Conservation (phyloP, 352 stramenopile species). For the Labyrinthula sp. region DNA sequence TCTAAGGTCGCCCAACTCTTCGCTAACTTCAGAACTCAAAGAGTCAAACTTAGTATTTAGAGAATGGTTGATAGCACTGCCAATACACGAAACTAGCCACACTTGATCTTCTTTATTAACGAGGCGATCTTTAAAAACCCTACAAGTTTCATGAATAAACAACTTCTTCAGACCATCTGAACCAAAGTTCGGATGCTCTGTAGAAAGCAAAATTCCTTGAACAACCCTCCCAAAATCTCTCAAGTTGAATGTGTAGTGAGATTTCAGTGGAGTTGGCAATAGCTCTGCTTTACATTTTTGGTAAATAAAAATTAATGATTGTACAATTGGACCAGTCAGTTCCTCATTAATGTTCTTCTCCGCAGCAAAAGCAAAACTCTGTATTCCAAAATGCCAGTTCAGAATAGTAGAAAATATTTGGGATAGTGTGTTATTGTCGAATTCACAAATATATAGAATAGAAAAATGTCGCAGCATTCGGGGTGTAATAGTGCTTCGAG, state of each 20-base stretch:
- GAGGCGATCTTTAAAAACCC: slow-evolving; percentile 75
- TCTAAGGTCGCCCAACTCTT: slow-evolving; percentile 14
- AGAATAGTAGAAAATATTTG: slow-evolving; percentile 74
- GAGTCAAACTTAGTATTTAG: background rate
- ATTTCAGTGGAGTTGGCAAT: slow-evolving; percentile 72
- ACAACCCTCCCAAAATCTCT: slow-evolving; percentile 73
- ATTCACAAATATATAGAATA: slow-evolving; percentile 70
- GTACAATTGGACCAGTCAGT: slow-evolving; percentile 50
- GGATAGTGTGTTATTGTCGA: slow-evolving; percentile 67
- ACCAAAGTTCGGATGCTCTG: slow-evolving; percentile 48
- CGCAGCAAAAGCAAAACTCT: slow-evolving; percentile 48
- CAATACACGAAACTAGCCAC: slow-evolving; percentile 51
- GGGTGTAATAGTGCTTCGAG: slow-evolving; percentile 69
- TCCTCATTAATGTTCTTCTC: slow-evolving; percentile 7
- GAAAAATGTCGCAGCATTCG: slow-evolving; percentile 76
- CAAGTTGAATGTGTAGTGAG: slow-evolving; percentile 84
- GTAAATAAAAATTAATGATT: slow-evolving; percentile 68
- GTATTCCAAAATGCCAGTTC: slow-evolving; percentile 50
- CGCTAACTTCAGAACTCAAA: slow-evolving; percentile 6
- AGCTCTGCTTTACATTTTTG: slow-evolving; percentile 52
- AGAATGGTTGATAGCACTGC: slow-evolving; percentile 10
- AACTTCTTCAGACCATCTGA: slow-evolving; percentile 55
- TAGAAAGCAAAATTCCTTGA: slow-evolving; percentile 69
- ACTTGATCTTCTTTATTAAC: slow-evolving; percentile 66
- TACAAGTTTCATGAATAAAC: slow-evolving; percentile 73